Base-by-base conservation (phyloP, 306 rosid species). In the Rubus parviflorus region DNA sequence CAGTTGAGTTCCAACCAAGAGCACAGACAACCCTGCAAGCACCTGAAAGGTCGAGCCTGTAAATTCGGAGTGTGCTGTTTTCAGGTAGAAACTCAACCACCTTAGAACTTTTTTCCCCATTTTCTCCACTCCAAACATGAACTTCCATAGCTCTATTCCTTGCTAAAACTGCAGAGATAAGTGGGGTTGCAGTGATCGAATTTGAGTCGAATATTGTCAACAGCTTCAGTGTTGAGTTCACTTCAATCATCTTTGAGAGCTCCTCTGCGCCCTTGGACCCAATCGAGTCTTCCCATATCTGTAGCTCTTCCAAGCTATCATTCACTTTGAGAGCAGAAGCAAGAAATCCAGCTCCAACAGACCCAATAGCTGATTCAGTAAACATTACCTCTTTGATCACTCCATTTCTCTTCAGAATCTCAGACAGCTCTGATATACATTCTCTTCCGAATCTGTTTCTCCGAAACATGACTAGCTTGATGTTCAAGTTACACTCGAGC, bases 211-310 rank as follows among this genome's bases (percentile, higher is more conserved):
- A 96, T 75, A 96, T 92, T 43, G 96, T 90, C 78, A 91, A 72
- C 80, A 96, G 49, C 74, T 87, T 92, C 22, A 89, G 84, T 66
- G 88, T 88, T 63, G 98, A 84, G 81, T 92, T 96, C 35, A 81
- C 98, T 82, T 96, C 99, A 76, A 91, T 93, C 97, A 92, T 95
- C 88, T 91, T 91, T 8, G 98, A 92, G 57, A 96, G 90, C 72
- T 92, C 94, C 75, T 96, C 98, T 58, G 92, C 88, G 11, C 99
- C 99, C 78, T 80, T 89, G n/a, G 96, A 92, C n/a, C 94, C 98
- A 43, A 92, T 89, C 10, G 97, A 92, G 74, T 96, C 98, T 74
- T 92, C 99, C 99, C 98, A 92, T 76, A 96, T 88, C 77, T 92
- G 97, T 9, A 96, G 67, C 84, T 92, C 97, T 78, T 91, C 99